Evolutionary conservation across 805 yeast genomes (phyloP).

Genomic region (Myxozyma melibiosi): DNA sequence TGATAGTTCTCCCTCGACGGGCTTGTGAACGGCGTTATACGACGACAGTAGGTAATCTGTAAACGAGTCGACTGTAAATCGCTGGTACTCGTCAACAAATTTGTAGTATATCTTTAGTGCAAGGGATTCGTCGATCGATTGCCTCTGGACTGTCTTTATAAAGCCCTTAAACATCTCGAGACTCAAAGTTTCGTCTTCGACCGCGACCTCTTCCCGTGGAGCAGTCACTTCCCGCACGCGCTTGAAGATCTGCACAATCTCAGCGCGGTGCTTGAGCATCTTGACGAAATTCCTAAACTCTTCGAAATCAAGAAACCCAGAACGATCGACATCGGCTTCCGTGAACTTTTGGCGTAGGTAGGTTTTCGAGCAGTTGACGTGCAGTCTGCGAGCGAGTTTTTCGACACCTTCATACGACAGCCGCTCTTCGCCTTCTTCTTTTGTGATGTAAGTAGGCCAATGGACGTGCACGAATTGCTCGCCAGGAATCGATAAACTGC

Average conservation of each 20-base stretch:
- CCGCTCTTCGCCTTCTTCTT: slow-evolving; percentile 34
- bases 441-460: slow-evolving; percentile 55
- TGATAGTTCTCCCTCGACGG: slow-evolving; percentile 42
- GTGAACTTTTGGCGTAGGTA: slow-evolving; percentile 56
- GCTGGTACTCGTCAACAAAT: slow-evolving; percentile 40
- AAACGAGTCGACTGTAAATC: slow-evolving; percentile 41
- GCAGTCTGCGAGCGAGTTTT: slow-evolving; percentile 64
- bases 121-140: slow-evolving; percentile 41
- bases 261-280: slow-evolving; percentile 64
- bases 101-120: slow-evolving; percentile 45
- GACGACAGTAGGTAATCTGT: slow-evolving; percentile 46
- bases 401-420: slow-evolving; percentile 66
- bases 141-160: slow-evolving; percentile 52
- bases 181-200: slow-evolving; percentile 17
- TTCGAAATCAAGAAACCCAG: slow-evolving; percentile 61
- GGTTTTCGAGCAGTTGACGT: slow-evolving; percentile 66
- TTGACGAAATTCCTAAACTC: slow-evolving; percentile 79
- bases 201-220: slow-evolving; percentile 18
- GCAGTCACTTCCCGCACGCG: slow-evolving; percentile 36
- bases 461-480: slow-evolving; percentile 64
- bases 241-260: slow-evolving; percentile 57
- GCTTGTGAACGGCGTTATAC: slow-evolving; percentile 33
- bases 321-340: slow-evolving; percentile 53
- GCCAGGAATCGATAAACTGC: slow-evolving; percentile 63
- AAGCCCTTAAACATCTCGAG: slow-evolving; percentile 44